Evolutionary conservation across 768 basidiomycete genomes (phyloP).

Genomic region (Phylloporus arenicola): DNA sequence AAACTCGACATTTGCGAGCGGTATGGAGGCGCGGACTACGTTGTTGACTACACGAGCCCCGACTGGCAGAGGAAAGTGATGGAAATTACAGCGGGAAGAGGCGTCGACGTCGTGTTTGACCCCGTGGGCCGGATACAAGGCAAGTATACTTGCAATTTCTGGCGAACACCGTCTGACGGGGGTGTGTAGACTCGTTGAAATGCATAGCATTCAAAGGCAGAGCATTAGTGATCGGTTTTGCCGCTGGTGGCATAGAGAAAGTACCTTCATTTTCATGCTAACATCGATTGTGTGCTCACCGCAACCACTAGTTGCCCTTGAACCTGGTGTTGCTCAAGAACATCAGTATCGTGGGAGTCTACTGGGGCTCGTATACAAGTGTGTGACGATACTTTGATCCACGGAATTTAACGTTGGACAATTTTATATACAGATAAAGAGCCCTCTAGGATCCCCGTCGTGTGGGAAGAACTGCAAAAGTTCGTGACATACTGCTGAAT

Average conservation of each 20-base stretch:
- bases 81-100: constrained; percentile 74
- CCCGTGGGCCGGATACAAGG: constrained; percentile 78
- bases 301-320: constrained; percentile 60
- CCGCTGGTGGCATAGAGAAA: constrained; percentile 22
- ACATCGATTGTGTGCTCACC: constrained; percentile 3
- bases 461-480: constrained; percentile 71
- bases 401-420: neutral
- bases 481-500: constrained; percentile 28
- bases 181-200: constrained; percentile 66
- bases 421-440: constrained; percentile 50
- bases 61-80: constrained; percentile 91
- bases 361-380: constrained; percentile 83
- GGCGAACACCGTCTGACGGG: neutral
- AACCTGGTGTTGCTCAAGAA: constrained; percentile 83
- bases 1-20: constrained; percentile 78
- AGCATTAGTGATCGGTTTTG: constrained; percentile 82
- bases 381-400: constrained; percentile 22
- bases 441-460: constrained; percentile 51
- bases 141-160: constrained; percentile 17
- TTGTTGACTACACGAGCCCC: constrained; percentile 68
- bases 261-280: neutral
- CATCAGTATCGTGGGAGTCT: constrained; percentile 74
- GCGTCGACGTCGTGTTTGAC: constrained; percentile 84
- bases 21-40: constrained; percentile 78
- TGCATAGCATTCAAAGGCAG: constrained; percentile 95